Conservation (phyloP, 2,329 filamentous ascomycete species). For the Arthroderma uncinatum region DNA sequence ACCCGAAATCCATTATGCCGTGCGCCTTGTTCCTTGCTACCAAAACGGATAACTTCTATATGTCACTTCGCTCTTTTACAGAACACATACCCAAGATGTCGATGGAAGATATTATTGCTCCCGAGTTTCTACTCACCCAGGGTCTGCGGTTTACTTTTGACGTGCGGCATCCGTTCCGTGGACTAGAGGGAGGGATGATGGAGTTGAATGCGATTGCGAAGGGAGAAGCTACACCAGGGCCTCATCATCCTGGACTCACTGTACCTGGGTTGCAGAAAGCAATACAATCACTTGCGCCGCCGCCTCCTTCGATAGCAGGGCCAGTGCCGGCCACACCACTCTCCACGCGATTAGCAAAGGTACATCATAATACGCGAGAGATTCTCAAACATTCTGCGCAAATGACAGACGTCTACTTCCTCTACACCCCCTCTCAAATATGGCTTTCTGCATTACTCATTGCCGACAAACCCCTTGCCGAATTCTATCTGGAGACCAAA, state of each 20-base stretch:
- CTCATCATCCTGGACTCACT: slow-evolving; percentile 23
- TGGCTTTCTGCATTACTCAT: slow-evolving; percentile 72
- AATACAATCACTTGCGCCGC: slow-evolving; percentile 24
- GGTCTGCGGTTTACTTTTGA: slow-evolving; percentile 89
- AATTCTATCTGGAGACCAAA: slow-evolving; percentile 37
- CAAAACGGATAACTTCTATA: slow-evolving; percentile 81
- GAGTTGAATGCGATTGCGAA: slow-evolving; percentile 61
- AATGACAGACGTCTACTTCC: slow-evolving; percentile 91
- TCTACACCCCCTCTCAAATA: slow-evolving; percentile 89
- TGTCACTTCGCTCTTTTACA: slow-evolving; percentile 54
- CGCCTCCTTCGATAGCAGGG: slow-evolving; percentile 32
- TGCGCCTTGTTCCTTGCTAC: slow-evolving; percentile 86
- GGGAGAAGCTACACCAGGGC: slow-evolving; percentile 40
- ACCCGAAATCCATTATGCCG: slow-evolving; percentile 77
- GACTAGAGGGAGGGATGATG: slow-evolving; percentile 74
- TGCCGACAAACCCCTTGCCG: slow-evolving; percentile 48
- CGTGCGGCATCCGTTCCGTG: slow-evolving; percentile 79
- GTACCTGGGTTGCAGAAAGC: slow-evolving; percentile 23
- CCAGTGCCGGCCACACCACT: slow-evolving; percentile 21
- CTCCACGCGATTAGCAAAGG: slow-evolving; percentile 44
- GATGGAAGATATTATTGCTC: slow-evolving; percentile 72
- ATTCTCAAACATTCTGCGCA: slow-evolving; percentile 69
- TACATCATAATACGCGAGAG: slow-evolving; percentile 61
- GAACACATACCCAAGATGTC: slow-evolving; percentile 59
- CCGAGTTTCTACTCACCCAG: slow-evolving; percentile 87